Conservation (phyloP, 2,329 filamentous ascomycete species). For the Colletotrichum eremochloae region DNA sequence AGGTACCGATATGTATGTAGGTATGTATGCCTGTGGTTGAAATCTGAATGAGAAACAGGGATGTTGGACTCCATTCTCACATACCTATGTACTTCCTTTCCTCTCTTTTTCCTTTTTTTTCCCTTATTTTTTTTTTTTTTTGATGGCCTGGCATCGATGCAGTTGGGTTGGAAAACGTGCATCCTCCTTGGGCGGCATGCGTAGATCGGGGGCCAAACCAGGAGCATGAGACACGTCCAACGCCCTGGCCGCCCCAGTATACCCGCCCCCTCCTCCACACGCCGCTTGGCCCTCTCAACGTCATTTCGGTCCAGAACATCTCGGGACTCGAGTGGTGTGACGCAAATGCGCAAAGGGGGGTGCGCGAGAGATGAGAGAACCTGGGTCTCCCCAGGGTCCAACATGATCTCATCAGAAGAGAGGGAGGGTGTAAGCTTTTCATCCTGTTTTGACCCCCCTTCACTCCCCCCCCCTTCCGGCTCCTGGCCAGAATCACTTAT, state of each 20-base stretch:
- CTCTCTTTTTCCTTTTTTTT: not conserved
- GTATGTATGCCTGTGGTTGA: conserved; percentile 7
- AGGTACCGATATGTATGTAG: no score
- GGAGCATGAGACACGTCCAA: conserved; percentile 36
- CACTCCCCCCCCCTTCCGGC: conserved; percentile 1
- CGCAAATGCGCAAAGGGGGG: conserved; percentile 24
- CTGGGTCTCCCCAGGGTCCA: conserved; percentile 41
- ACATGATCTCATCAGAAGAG: conserved; percentile 44
- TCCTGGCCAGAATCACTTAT: conserved; percentile 41
- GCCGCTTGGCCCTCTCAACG: conserved; percentile 46
- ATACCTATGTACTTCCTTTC: not conserved
- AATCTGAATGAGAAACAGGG: conserved; percentile 31
- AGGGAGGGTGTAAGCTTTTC: conserved; percentile 38
- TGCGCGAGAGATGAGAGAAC: conserved; percentile 6
- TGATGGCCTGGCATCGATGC: not conserved
- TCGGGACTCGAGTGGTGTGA: conserved; percentile 38
- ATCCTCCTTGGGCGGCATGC: conserved; percentile 21
- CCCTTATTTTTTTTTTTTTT: no score
- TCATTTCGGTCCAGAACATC: conserved; percentile 45
- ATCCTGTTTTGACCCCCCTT: conserved; percentile 42
- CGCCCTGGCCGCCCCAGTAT: conserved; percentile 35
- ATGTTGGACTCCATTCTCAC: conserved; percentile 21
- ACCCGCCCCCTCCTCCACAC: conserved; percentile 34
- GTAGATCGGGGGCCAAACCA: conserved; percentile 37
- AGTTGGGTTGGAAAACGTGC: conserved; percentile 3